These are phyloP conservation scores for Lizanozyma gosingica DNA, from an alignment of 1,139 yeast species.

Conservation along the genomic window DNA sequence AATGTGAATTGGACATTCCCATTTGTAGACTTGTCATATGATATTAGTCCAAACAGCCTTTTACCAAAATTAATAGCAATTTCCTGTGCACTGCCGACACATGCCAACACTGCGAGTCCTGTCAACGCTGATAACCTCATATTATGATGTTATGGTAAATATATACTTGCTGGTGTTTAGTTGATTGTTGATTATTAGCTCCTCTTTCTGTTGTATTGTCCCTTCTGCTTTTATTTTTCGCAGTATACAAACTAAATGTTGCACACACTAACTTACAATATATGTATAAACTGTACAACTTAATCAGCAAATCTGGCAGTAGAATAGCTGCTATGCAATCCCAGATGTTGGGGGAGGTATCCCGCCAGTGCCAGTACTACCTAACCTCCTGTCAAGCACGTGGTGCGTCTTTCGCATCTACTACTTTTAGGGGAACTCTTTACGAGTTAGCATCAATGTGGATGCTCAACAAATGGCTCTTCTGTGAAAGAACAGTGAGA, in stretches of 20 bases:
- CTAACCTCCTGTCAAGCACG: background rate
- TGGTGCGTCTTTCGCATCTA: conserved; percentile 9
- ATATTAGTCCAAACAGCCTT: background rate
- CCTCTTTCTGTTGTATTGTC: no score
- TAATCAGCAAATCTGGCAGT: no score
- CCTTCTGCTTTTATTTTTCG: no score
- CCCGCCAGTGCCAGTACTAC: background rate
- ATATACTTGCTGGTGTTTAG: no score
- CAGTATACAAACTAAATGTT: no score
- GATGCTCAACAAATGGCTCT: conserved; percentile 17
- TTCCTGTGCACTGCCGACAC: background rate
- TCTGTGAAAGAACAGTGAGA: conserved; percentile 20
- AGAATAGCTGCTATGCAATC: no score
- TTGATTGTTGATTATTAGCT: no score
- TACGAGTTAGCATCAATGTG: conserved; percentile 28
- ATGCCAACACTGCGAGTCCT: background rate
- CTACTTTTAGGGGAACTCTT: conserved; percentile 32
- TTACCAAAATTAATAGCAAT: background rate
- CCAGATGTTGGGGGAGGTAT: background rate
- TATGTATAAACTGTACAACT: no score
- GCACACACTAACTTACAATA: no score
- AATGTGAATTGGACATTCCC: background rate
- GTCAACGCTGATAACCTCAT: background rate
- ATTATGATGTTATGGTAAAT: no score
- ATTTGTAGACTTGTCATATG: background rate